Base-by-base conservation (phyloP, 441 rosid genomes). In the Aleurites moluccanus region DNA sequence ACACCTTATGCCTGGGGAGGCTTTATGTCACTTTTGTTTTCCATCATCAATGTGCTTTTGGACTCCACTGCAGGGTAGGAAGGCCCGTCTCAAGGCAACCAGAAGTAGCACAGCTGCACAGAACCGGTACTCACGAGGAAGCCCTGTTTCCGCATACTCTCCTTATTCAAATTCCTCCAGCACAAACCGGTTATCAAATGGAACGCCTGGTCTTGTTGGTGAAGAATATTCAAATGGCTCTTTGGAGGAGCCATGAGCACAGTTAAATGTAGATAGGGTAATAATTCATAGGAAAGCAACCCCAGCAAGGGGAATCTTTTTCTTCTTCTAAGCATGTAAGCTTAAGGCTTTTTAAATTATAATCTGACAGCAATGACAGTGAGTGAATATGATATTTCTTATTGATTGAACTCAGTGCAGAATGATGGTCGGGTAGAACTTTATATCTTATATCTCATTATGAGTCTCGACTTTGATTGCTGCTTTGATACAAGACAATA, bases 81-180 rank as follows among this genome's bases (percentile, higher is more conserved):
- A 90, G 89, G 92, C 99, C 60, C 95, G 96, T 7, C 83, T 70
- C 15, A 95, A 90, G 85, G 81, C 84, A 44, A 88, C 94, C 33
- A 88, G 98, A 85, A 95, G 92, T 67, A 88, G 88, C 85, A 85
- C 97, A 8, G 89, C 93, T 69, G 86, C 91, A 14, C 94, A 90
- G 87, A 94, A 83, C 80, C 89, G 93, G 76, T 73, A 86, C 78
- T 73, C 96, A 53, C 85, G 87, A 77, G 91, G 88, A 81, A 90
- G 88, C 86, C 86, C 85, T 73, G 87, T 80, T 85, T 85, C 88
- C 23, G 69, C 86, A 44, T 80, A 81, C 77, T 81, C 89, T 67
- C 84, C 92, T 9, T 85, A 85, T 80, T 79, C 91, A 30, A 88
- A 83, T 85, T 82, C 89, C 64, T 79, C 80, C 57, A 73, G 88